Base-by-base conservation (phyloP, 139 green algal genomes). In the Picochlorum sp. region DNA sequence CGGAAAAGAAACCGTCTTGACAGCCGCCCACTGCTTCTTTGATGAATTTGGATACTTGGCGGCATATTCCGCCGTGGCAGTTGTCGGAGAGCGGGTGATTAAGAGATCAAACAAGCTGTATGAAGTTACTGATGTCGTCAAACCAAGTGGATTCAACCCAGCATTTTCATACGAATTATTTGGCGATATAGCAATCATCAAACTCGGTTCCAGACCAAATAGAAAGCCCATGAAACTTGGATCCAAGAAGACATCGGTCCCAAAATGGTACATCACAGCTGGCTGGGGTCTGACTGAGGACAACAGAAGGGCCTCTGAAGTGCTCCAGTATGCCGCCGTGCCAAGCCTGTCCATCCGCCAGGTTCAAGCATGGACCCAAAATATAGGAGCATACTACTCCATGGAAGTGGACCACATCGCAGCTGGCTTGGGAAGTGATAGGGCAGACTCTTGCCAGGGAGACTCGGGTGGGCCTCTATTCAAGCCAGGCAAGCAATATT, bases 1-100 rank as follows among this genome's bases (percentile, higher is more conserved):
- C 21, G 51, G 47, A 54, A 9, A 26, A 26, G 47, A 54, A 20
- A 54, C 16, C n/a, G 47, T 54, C 16, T 54, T 20, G 16, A 54
- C 47, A 26, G 51, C 51, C 10, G 51, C 51, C 41, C 51, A 59
- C 23, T 59, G 51, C 26, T 30, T 59, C 7, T 59, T 59, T 14
- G 15, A 20, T 26, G 51, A 30, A 18, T 30, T 31, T 41, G 51
- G 51, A 59, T 31, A 30, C 13, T 20, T 23, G 7, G 6, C 13
- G 3, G 23, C 21, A 30, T 31, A 18, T 15, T 30, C 20, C 16
- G 23, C 23, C 15, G 21, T 38, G 20, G 51, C 51, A 34, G 51
- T 28, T 8, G 23, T 59, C 3, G 51, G 51, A 59, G 51, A 30
- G 23, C 6, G 7, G 23, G n/a, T 16, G 13, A 34, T 59, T 23